phyloP scores from a whole-genome alignment of 2,329 filamentous ascomycete genomes.

The Endothia cerciana region DNA sequence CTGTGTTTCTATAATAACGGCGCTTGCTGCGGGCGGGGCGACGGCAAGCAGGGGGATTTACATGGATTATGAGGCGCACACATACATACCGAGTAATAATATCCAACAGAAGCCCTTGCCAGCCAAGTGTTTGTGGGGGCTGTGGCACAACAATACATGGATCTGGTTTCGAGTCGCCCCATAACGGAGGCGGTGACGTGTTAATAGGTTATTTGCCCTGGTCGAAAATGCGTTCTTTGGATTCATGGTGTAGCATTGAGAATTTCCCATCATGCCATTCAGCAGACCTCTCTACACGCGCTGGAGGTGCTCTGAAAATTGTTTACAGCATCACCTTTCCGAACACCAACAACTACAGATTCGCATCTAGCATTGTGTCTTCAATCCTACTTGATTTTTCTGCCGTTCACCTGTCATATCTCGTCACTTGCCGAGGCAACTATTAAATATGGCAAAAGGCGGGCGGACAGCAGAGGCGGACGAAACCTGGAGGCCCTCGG shows the following conservation, averaged over 20 bases:
- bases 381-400: neutral
- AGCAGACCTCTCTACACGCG: neutral
- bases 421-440: neutral
- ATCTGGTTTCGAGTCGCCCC: conserved; percentile 19
- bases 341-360: neutral
- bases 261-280: neutral
- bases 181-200: conserved; percentile 23
- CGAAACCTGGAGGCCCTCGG: conserved; percentile 22
- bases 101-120: conserved; percentile 10
- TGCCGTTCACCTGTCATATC: neutral
- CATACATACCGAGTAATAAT: neutral
- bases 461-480: conserved; percentile 20
- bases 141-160: conserved; percentile 16
- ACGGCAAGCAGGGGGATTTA: neutral
- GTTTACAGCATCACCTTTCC: neutral
- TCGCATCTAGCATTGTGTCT: neutral
- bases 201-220: conserved; percentile 2
- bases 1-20: neutral
- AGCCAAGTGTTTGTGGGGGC: conserved; percentile 23
- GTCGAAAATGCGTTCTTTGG: neutral
- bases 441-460: conserved; percentile 22
- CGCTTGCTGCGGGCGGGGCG: neutral
- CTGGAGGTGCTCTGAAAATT: neutral
- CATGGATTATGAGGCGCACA: neutral
- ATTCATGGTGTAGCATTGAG: neutral